Percentiles rank a stretch among this genome's conserved stretches.
Evolutionary conservation across 2,329 filamentous ascomycete species (phyloP).

Genomic region (Atkinsonella texensis): DNA sequence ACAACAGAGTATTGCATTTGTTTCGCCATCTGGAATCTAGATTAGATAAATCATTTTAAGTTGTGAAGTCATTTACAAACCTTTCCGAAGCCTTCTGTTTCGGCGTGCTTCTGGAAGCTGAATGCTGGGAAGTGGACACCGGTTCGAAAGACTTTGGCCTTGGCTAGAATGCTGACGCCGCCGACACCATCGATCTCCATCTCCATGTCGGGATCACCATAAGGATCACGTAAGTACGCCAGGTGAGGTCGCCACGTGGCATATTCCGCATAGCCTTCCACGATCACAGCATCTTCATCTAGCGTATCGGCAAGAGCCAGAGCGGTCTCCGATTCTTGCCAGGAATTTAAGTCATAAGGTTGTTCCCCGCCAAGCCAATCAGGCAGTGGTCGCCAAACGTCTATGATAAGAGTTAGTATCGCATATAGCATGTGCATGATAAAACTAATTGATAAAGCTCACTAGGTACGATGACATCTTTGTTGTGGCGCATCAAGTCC

Average conservation of each 20-base stretch:
- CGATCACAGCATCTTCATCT: constrained; percentile 96
- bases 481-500: constrained; percentile 97
- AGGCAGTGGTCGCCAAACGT: constrained; percentile 96
- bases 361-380: constrained; percentile 98
- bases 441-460: constrained; percentile 30
- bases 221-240: constrained; percentile 91
- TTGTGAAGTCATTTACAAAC: constrained; percentile 33
- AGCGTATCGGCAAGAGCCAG: constrained; percentile 86
- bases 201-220: constrained; percentile 96
- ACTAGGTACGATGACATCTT: constrained; percentile 98
- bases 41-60: background rate
- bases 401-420: constrained; percentile 29
- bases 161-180: constrained; percentile 93
- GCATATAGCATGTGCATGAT: background rate
- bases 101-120: constrained; percentile 96
- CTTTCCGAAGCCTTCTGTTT: constrained; percentile 98
- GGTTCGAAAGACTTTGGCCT: constrained; percentile 86
- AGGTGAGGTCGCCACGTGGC: constrained; percentile 96
- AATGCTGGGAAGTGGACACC: constrained; percentile 97
- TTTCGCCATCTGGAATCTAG: constrained; percentile 70
- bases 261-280: constrained; percentile 97
- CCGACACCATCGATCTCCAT: constrained; percentile 99
- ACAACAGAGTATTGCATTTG: constrained; percentile 94
- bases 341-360: constrained; percentile 95
- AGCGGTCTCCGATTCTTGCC: constrained; percentile 98